Evolutionary conservation across 2,329 filamentous ascomycete genomes (phyloP).

Genomic region (Botryosphaeria agaves): DNA sequence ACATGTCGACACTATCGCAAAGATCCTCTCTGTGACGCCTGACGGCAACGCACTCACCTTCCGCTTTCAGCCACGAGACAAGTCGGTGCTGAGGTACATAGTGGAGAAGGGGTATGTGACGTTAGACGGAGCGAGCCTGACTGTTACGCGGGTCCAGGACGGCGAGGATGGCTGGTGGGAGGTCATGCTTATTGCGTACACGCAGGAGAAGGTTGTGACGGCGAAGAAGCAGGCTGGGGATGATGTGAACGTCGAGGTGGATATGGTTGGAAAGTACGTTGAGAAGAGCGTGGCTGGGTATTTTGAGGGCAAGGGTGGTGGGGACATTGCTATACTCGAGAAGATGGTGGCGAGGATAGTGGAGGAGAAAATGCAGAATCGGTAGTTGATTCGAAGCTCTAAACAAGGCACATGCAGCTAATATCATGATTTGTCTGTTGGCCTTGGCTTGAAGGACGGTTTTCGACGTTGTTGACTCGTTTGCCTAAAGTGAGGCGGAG

Average conservation of each 20-base stretch:
- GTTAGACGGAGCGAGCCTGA: conserved; percentile 87
- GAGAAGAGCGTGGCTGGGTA: conserved; percentile 81
- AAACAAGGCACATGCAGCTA: too few relatives aligned
- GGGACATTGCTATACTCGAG: conserved; percentile 31
- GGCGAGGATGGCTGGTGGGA: conserved; percentile 68
- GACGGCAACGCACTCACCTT: conserved; percentile 89
- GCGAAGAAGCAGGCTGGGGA: conserved; percentile 65
- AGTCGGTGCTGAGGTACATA: conserved; percentile 61
- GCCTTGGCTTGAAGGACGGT: too few relatives aligned
- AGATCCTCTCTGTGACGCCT: conserved; percentile 50
- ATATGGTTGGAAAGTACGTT: conserved; percentile 72
- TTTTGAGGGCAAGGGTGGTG: conserved; percentile 41
- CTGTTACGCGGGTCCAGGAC: conserved; percentile 75
- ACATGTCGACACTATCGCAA: conserved; percentile 82
- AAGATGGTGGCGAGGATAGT: conserved; percentile 49
- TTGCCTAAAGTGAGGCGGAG: too few relatives aligned
- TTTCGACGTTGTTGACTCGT: too few relatives aligned
- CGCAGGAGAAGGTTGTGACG: conserved; percentile 78
- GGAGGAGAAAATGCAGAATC: conserved; percentile 51
- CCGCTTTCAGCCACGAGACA: conserved; percentile 56
- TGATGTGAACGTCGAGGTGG: conserved; percentile 80
- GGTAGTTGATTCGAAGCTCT: too few relatives aligned
- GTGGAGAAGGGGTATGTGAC: conserved; percentile 95
- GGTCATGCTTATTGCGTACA: conserved; percentile 96
- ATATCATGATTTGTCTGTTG: too few relatives aligned